Evolutionary conservation across 208 protist species (phyloP).

Genomic region (Borovskyia barvae): DNA sequence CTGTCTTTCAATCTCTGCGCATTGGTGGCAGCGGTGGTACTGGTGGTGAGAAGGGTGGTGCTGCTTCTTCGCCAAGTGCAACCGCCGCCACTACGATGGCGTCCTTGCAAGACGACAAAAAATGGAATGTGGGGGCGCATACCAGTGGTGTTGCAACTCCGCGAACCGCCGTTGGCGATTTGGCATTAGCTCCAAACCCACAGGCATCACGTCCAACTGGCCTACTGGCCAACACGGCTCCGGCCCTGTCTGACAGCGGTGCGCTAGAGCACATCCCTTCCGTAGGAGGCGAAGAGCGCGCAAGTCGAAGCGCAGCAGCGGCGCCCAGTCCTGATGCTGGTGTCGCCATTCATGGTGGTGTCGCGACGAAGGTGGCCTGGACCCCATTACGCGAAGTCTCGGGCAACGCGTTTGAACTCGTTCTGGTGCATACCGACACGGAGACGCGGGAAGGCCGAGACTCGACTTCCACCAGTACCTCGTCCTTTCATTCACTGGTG

Average conservation of each 20-base stretch:
- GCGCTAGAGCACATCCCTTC: too few species aligned
- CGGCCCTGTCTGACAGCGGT: neutral
- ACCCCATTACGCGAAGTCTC: constrained; percentile 6
- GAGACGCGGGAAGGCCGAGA: neutral
- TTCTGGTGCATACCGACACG: constrained; percentile 12
- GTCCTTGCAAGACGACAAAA: neutral
- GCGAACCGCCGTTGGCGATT: too few species aligned
- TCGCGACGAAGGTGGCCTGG: neutral
- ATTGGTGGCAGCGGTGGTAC: neutral
- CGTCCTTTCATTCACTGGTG: too few species aligned
- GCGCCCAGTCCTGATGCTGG: too few species aligned
- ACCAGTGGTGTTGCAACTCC: too few species aligned
- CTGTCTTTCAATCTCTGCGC: constrained; percentile 16
- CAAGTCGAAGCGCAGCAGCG: neutral
- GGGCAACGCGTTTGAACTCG: constrained; percentile 10
- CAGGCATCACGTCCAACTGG: neutral
- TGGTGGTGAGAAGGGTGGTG: too few species aligned
- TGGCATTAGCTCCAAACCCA: neutral
- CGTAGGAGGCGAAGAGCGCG: neutral
- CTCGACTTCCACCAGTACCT: too few species aligned
- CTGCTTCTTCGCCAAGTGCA: neutral
- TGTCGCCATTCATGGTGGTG: neutral
- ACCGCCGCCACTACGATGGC: neutral
- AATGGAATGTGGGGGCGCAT: too few species aligned
- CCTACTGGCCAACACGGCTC: too few species aligned